Percentiles rank a stretch among this genome's conserved stretches.
Conservation (phyloP, 2,329 filamentous ascomycete species). For the Colletotrichum nymphaeae region DNA sequence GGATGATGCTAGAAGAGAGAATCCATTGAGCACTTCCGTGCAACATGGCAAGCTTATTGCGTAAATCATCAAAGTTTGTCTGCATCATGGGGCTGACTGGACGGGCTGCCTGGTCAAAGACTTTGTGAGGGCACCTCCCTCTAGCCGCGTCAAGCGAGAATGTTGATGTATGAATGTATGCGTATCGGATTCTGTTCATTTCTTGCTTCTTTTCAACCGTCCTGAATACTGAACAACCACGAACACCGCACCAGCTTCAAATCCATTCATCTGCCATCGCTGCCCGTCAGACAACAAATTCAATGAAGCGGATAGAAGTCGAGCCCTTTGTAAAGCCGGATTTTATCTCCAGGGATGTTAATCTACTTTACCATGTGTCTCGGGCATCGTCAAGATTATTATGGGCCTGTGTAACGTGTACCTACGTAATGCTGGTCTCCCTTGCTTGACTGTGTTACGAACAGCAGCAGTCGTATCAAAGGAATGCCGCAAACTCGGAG, state of each 20-base stretch:
- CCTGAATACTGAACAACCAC: not conserved
- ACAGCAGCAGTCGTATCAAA: not conserved
- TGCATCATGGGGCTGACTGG: not conserved
- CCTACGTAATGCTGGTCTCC: too few species aligned
- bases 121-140: too few species aligned
- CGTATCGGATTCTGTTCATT: not conserved
- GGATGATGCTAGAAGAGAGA: not conserved
- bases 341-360: not conserved
- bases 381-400: not conserved
- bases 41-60: not conserved
- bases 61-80: not conserved
- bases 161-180: too few species aligned
- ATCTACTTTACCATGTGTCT: too few species aligned
- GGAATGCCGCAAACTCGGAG: not conserved
- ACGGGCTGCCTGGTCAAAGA: too few species aligned
- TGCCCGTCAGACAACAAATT: not conserved
- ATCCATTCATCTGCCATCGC: not conserved
- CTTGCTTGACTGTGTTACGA: not conserved
- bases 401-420: not conserved
- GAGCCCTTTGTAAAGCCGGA: not conserved
- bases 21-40: not conserved
- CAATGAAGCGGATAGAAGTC: not conserved
- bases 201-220: not conserved
- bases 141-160: too few species aligned
- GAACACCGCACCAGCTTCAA: not conserved